Evolutionary conservation across 2,329 filamentous ascomycete genomes (phyloP).

Genomic region (Trematosphaeria pertusa): DNA sequence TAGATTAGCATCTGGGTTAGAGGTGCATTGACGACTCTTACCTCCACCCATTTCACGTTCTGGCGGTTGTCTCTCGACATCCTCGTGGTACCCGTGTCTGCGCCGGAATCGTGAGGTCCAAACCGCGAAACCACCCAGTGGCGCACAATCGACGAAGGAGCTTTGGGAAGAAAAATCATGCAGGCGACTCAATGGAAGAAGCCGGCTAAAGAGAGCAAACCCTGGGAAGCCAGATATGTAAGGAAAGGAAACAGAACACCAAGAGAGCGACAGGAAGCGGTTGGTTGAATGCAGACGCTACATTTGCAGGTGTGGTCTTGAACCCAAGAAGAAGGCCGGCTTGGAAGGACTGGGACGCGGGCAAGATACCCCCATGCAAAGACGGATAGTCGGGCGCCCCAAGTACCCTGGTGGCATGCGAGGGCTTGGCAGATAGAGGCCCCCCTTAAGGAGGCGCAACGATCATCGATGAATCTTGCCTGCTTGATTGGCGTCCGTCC

Average conservation of each 20-base stretch:
- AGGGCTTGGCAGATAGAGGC: slow-evolving; percentile 36
- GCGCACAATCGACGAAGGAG: slow-evolving; percentile 32
- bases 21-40: slow-evolving; percentile 25
- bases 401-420: slow-evolving; percentile 14
- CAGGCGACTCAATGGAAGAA: slow-evolving; percentile 22
- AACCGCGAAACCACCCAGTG: slow-evolving; percentile 25
- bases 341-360: slow-evolving; percentile 29
- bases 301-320: slow-evolving; percentile 22
- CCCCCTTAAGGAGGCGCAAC: slow-evolving; percentile 25
- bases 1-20: slow-evolving; percentile 9
- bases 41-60: slow-evolving; percentile 52
- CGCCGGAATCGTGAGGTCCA: slow-evolving; percentile 18
- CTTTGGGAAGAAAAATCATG: slow-evolving; percentile 37
- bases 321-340: slow-evolving; percentile 32
- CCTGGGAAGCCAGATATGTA: slow-evolving; percentile 6
- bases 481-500: slow-evolving; percentile 27
- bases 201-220: too few relatives aligned
- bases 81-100: slow-evolving; percentile 17
- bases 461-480: slow-evolving; percentile 20
- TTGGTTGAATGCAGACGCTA: slow-evolving; percentile 24
- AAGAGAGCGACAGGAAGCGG: slow-evolving; percentile 16
- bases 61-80: slow-evolving; percentile 41
- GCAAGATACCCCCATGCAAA: slow-evolving; percentile 40
- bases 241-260: slow-evolving; percentile 13
- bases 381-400: slow-evolving; percentile 37